Base-by-base conservation (phyloP, 1,139 yeast genomes). In the Fermentozyma sake region DNA sequence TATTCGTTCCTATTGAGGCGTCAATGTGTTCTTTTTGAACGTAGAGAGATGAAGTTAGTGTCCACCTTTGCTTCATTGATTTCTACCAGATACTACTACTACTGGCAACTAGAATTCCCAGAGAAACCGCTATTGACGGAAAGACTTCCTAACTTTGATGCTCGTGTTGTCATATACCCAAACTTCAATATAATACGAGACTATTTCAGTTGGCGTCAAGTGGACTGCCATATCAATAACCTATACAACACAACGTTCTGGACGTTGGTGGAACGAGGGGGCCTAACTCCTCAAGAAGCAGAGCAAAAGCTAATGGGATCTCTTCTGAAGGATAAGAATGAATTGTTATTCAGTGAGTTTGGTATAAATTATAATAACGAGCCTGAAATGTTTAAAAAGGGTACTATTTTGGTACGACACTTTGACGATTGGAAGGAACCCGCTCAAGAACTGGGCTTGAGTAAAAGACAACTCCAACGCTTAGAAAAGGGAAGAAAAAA, bases 171-270 rank as follows among this genome's bases (percentile, higher is more conserved):
- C 8, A 60, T 77, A 2, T 91, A 91, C 44, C 99, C 99, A 0
- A 74, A 71, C 31, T 42, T 61, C 15, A 46, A 60, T 7, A 61
- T 67, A 2, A 66, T 89, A 2, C 64, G 84, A 30, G 97, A 91
- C 51, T 93, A 93, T 49, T 72, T 93, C 38, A 62, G 83, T 31
- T 93, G 99, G 99, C 68, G 99, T 42, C 97, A 86, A 50, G 98
- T 82, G 1, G 99, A 91, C 50, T 91, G 98, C 32, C 98, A 91
- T 55, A 91, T 91, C 32, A 91, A 91, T 51, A 91, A 91, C 50
- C 58, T 93, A 37, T 93, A 89, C 62, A 91, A 91, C 48, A 93
- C 99, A 0, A 65, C 87, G 1, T 93, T 91, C 50, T 91, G 99
- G 99, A 68, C 77, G 6, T 64, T 93, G 44, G 93, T 91, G 0